Conservation (phyloP, 2,329 filamentous ascomycete genomes). For the Colletotrichum endophyticum region DNA sequence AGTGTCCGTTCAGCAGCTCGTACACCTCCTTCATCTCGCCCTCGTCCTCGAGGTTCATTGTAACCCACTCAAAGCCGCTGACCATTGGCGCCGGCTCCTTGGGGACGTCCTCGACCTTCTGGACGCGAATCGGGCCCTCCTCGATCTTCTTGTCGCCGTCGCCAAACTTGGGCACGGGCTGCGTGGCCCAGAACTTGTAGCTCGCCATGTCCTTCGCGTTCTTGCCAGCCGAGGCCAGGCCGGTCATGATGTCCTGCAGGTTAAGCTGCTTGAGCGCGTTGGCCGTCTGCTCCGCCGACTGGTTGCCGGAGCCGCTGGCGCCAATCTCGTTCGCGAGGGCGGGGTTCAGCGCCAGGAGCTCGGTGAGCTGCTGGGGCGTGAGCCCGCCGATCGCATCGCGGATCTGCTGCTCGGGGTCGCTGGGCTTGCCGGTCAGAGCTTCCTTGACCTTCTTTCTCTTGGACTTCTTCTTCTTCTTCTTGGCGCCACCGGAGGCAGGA, state of each 20-base stretch:
- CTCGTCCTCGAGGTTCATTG: slow-evolving; percentile 82
- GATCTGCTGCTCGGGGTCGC: slow-evolving; percentile 42
- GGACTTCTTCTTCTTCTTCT: slow-evolving; percentile 67
- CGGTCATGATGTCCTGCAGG: slow-evolving; percentile 75
- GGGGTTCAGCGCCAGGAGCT: slow-evolving; percentile 76
- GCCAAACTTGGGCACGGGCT: slow-evolving; percentile 88
- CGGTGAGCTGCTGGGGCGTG: slow-evolving; percentile 61
- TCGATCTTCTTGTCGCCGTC: slow-evolving; percentile 59
- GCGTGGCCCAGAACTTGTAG: slow-evolving; percentile 99
- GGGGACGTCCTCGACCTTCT: slow-evolving; percentile 78
- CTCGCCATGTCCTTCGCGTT: slow-evolving; percentile 95
- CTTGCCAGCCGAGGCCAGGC: slow-evolving; percentile 78
- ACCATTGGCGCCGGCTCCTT: slow-evolving; percentile 78
- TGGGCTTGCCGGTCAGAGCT: slow-evolving; percentile 39
- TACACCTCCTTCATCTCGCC: slow-evolving; percentile 87
- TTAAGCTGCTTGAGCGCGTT: slow-evolving; percentile 66
- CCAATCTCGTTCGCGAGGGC: slow-evolving; percentile 66
- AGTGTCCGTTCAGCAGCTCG: slow-evolving; percentile 89
- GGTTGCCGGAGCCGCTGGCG: slow-evolving; percentile 38
- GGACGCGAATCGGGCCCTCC: slow-evolving; percentile 85
- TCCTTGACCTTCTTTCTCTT: slow-evolving; percentile 67
- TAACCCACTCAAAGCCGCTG: slow-evolving; percentile 92
- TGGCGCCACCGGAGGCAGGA: slow-evolving; percentile 33
- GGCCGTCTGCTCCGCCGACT: slow-evolving; percentile 47
- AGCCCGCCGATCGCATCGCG: slow-evolving; percentile 59